These are phyloP conservation scores for Delonix regia DNA, from an alignment of 306 rosid genomes.

Conservation along the genomic window DNA sequence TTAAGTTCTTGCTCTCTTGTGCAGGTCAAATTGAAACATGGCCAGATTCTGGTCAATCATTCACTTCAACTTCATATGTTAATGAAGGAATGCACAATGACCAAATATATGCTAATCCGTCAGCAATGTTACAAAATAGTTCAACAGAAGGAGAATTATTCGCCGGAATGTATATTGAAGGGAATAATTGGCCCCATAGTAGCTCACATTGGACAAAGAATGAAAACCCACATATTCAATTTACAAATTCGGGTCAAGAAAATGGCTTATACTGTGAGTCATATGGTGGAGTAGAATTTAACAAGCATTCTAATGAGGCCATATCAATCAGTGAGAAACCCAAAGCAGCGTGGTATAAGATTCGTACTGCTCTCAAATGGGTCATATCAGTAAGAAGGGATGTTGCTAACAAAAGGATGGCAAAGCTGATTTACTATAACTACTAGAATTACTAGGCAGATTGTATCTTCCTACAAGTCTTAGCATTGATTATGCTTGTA, in stretches of 20 bases:
- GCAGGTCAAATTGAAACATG: constrained; percentile 44
- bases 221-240: constrained; percentile 22
- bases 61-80: constrained; percentile 32
- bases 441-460: constrained; percentile 26
- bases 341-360: constrained; percentile 57
- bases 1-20: neutral
- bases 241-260: constrained; percentile 37
- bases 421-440: constrained; percentile 24
- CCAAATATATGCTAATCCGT: constrained; percentile 33
- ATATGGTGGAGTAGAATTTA: constrained; percentile 35
- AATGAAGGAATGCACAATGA: constrained; percentile 30
- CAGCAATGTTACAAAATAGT: constrained; percentile 28
- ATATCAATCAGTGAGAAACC: constrained; percentile 43
- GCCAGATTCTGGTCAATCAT: constrained; percentile 16
- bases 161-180: constrained; percentile 26
- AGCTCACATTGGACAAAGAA: constrained; percentile 27
- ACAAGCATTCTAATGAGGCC: neutral
- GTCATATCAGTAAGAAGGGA: constrained; percentile 39
- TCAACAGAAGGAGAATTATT: constrained; percentile 33
- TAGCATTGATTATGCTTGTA: neutral
- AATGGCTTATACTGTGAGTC: constrained; percentile 9
- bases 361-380: constrained; percentile 49
- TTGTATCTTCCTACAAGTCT: neutral
- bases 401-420: constrained; percentile 49
- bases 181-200: constrained; percentile 20